Percentiles rank a stretch among this genome's conserved stretches.
phyloP scores from a whole-genome alignment of 2,329 filamentous ascomycete species.

The Ophiostoma pallidulum region DNA sequence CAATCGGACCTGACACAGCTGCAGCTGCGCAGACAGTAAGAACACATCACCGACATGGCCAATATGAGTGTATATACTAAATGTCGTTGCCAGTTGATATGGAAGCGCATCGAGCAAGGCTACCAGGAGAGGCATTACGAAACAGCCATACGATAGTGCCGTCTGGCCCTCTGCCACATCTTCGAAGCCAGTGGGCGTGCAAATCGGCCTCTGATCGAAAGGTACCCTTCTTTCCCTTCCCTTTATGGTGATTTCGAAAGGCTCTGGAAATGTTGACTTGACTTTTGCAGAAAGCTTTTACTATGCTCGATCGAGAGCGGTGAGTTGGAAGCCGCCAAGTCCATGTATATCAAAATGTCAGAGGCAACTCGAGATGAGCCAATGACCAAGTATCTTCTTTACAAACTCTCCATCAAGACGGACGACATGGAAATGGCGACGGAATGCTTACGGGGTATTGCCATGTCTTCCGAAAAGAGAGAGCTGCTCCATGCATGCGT shows the following conservation, averaged over 20 bases:
- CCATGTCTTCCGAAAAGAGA: constrained; percentile 41
- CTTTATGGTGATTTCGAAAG: too few relatives aligned
- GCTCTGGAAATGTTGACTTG: not conserved
- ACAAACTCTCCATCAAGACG: constrained; percentile 56
- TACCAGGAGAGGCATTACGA: constrained; percentile 44
- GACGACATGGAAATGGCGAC: constrained; percentile 49
- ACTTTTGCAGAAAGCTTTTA: constrained; percentile 55
- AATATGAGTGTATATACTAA: constrained; percentile 1
- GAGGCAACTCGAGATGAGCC: constrained; percentile 48
- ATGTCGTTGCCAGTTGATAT: constrained; percentile 52
- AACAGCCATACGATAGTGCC: constrained; percentile 60
- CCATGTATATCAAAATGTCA: constrained; percentile 51
- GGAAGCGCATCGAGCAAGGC: constrained; percentile 63
- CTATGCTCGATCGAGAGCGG: constrained; percentile 55
- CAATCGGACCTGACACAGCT: constrained; percentile 51
- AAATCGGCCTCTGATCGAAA: constrained; percentile 60
- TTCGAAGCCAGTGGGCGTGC: constrained; percentile 56
- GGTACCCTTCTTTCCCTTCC: too few relatives aligned
- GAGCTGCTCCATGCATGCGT: constrained; percentile 72
- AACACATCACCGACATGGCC: constrained; percentile 5
- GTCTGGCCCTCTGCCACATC: constrained; percentile 53
- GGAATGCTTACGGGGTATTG: constrained; percentile 54
- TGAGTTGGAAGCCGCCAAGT: constrained; percentile 43
- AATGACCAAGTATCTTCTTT: constrained; percentile 64
- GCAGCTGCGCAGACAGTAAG: constrained; percentile 58